Evolutionary conservation across 768 basidiomycete species (phyloP).

Genomic region (Albatrellus ellisii): DNA sequence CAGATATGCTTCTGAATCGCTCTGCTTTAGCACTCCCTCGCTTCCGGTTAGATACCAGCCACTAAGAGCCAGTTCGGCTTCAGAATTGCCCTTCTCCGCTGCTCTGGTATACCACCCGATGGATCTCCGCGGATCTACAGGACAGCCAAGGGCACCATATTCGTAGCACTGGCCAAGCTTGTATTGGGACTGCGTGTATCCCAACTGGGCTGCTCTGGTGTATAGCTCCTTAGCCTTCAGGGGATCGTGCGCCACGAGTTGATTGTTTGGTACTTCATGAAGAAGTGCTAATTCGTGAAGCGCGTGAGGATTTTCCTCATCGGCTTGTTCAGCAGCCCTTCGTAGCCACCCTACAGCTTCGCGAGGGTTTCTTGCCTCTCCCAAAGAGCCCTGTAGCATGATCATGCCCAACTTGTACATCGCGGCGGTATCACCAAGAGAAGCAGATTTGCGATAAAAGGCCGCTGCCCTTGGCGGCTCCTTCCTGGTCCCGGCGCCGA

Average conservation of each 20-base stretch:
- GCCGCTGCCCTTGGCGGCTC: slow-evolving; percentile 84
- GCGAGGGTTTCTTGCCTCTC: slow-evolving; percentile 72
- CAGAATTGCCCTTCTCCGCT: slow-evolving; percentile 90
- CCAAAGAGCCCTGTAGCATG: slow-evolving; percentile 71
- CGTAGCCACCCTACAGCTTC: slow-evolving; percentile 94
- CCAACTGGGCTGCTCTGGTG: slow-evolving; percentile 84
- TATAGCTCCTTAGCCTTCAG: slow-evolving; percentile 75
- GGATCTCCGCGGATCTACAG: slow-evolving; percentile 84
- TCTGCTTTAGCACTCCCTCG: slow-evolving; percentile 93
- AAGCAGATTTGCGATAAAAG: slow-evolving; percentile 95
- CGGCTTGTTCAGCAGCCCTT: slow-evolving; percentile 92
- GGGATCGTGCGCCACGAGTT: slow-evolving; percentile 67
- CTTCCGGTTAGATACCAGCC: slow-evolving; percentile 98
- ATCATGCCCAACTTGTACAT: slow-evolving; percentile 99
- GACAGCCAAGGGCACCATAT: slow-evolving; percentile 79
- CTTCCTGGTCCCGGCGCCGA: slow-evolving; percentile 88
- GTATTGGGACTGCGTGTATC: slow-evolving; percentile 89
- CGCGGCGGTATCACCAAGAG: slow-evolving; percentile 90
- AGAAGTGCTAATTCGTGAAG: slow-evolving; percentile 88
- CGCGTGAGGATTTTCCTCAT: slow-evolving; percentile 96
- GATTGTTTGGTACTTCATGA: slow-evolving; percentile 58
- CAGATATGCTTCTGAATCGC: slow-evolving; percentile 95
- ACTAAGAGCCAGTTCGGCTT: slow-evolving; percentile 90
- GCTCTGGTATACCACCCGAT: slow-evolving; percentile 99
- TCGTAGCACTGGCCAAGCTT: slow-evolving; percentile 95